These are phyloP conservation scores for Citrus reticulata DNA, from an alignment of 345 rosid species.

Conservation along the genomic window DNA sequence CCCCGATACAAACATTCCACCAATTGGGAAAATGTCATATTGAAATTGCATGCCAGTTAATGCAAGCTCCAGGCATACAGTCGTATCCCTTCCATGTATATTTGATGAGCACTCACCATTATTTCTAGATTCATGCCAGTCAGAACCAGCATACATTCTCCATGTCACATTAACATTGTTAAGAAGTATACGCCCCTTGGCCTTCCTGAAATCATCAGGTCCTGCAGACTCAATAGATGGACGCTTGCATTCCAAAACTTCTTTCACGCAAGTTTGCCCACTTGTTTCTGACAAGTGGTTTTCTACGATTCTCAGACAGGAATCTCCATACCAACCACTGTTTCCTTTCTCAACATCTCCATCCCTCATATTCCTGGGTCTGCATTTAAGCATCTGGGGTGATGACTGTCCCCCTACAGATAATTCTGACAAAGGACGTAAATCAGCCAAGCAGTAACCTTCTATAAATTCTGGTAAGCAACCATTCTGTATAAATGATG, in stretches of 20 bases:
- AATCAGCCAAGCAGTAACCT: conserved; percentile 67
- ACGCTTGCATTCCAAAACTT: conserved; percentile 39
- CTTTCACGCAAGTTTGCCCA: conserved; percentile 40
- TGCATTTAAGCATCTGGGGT: conserved; percentile 22
- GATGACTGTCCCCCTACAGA: conserved; percentile 42
- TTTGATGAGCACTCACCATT: conserved; percentile 22
- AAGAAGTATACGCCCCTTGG: conserved; percentile 55
- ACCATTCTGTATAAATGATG: conserved; percentile 45
- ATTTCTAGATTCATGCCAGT: conserved; percentile 52
- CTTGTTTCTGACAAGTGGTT: conserved; percentile 70
- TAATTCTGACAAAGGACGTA: conserved; percentile 51
- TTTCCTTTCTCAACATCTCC: conserved; percentile 48
- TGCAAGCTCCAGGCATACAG: conserved; percentile 62
- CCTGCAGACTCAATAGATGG: conserved; percentile 22
- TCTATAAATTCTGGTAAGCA: conserved; percentile 72
- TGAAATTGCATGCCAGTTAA: conserved; percentile 59
- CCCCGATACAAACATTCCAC: conserved; percentile 60
- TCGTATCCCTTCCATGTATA: conserved; percentile 49
- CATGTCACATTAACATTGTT: conserved; percentile 64
- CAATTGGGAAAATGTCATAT: conserved; percentile 57
- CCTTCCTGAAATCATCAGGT: conserved; percentile 37
- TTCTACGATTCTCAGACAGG: conserved; percentile 56
- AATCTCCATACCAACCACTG: conserved; percentile 75
- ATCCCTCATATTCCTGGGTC: conserved; percentile 30
- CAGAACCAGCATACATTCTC: conserved; percentile 81